Evolutionary conservation across 768 basidiomycete genomes (phyloP), one percentile per base, ranked within the genome.

Genomic region (Cyclocybe cylindracea): DNA sequence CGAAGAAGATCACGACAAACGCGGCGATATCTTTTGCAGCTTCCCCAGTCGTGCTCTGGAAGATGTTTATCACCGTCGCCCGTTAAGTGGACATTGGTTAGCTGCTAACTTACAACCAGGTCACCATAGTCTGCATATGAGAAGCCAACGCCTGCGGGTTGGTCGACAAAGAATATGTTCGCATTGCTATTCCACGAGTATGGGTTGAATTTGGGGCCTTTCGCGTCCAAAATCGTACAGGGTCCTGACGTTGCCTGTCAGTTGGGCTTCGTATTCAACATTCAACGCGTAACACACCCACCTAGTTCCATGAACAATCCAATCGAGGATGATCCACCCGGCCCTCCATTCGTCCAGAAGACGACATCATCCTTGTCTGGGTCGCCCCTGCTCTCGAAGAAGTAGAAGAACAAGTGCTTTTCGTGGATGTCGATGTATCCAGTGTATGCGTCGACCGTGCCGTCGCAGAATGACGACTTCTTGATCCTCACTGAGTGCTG

Each of bases 281-380:
- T 51, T 42, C 19, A 53, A 32, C 14, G 7, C 19, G 40, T 43
- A 31, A 10, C 19, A 7, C 77, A 82, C 16, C 75, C 78, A 61
- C 87, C 88, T 51, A 79, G 71, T 65, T 89, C 87, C 86, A 88
- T 87, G 57, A 89, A 84, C 9, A 89, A 68, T 3, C 86, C 88
- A 0, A 85, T 61, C 29, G 84, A 74, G 3, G 71, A 67, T 1
- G 70, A 71, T 56, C 78, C 70, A 43, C 71, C 72, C 31, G 69
- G 68, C 47, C 86, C 87, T 56, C 77, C 77, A 44, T 74, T 78
- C 0, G 75, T 76, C 77, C 77, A 79, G 56, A 84, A 78, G 10
- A 84, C 78, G 9, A 85, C 78, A 55, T 84, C 82, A 61, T 85
- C 83, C 45, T 68, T 78, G 29, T 73, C 76, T 3, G 85, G 83